Conservation (phyloP, 1,284 basidiomycete species). For the Chiua sp. region DNA sequence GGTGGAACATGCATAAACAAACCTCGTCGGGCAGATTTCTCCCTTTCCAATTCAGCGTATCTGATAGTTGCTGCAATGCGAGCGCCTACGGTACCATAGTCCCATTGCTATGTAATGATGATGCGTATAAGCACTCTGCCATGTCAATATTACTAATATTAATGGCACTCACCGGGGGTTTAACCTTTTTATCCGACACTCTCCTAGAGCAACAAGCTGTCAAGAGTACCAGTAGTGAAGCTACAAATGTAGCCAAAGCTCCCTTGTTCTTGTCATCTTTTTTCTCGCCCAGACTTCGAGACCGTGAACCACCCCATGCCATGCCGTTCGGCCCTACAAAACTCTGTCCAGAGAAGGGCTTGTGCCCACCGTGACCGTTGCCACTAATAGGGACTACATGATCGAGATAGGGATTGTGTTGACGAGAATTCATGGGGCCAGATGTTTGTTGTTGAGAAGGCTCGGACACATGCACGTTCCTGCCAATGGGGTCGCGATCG, state of each 20-base stretch:
- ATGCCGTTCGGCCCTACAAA: no score
- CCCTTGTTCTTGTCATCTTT: slow-evolving; percentile 16
- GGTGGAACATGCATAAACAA: neutral
- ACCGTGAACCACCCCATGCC: neutral
- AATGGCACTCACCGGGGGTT: slow-evolving; percentile 12
- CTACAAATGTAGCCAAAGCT: neutral
- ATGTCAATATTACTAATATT: no score
- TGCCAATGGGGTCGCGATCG: slow-evolving; percentile 15
- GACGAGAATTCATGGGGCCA: neutral
- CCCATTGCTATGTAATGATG: slow-evolving; percentile 10
- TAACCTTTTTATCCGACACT: neutral
- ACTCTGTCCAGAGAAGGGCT: no score
- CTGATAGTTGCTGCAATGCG: slow-evolving; percentile 51
- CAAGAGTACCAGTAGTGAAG: neutral
- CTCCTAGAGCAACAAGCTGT: neutral
- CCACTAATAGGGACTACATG: slow-evolving; percentile 27
- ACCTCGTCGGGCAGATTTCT: slow-evolving; percentile 48
- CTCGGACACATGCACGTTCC: neutral
- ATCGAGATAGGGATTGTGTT: slow-evolving; percentile 23
- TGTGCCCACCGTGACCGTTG: no score
- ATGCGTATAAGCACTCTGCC: neutral
- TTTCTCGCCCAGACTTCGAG: neutral
- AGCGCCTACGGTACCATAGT: slow-evolving; percentile 42
- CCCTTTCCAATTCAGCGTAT: slow-evolving; percentile 43
- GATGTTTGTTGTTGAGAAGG: neutral